These are phyloP conservation scores for Aristolochia californica DNA, from an alignment of 164 flowering plant species.

Conservation along the genomic window DNA sequence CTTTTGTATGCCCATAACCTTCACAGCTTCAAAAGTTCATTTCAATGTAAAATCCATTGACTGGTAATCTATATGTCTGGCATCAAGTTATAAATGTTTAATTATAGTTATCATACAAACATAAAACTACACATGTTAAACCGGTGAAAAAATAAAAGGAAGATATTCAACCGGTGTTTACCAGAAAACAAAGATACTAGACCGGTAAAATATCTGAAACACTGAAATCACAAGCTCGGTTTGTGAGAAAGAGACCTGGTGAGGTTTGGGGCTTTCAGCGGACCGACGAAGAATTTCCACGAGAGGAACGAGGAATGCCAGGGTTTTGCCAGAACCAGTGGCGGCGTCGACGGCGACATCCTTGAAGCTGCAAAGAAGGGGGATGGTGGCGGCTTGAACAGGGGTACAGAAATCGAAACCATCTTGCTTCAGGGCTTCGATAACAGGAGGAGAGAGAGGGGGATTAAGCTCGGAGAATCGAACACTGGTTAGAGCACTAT, in stretches of 20 bases:
- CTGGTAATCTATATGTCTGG: no score
- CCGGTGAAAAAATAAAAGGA: not conserved
- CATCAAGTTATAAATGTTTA: no score
- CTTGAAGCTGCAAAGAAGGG: conserved; percentile 66
- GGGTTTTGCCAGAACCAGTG: conserved; percentile 94
- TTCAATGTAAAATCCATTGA: no score
- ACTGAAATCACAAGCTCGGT: not conserved
- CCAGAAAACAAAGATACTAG: not conserved
- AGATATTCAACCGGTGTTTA: no score
- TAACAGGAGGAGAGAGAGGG: conserved; percentile 49
- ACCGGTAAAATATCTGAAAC: not conserved
- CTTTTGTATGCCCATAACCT: conserved; percentile 83
- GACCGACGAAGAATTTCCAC: conserved; percentile 74
- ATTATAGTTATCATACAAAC: not conserved
- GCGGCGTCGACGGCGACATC: conserved; percentile 96
- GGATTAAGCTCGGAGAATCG: conserved; percentile 81
- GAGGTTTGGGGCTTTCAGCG: conserved; percentile 46
- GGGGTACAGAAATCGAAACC: conserved; percentile 87
- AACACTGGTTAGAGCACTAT: conserved; percentile 41
- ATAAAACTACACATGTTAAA: not conserved
- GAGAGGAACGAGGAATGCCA: conserved; percentile 78
- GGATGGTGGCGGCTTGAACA: conserved; percentile 89
- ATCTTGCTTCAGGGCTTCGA: conserved; percentile 38
- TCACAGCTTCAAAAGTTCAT: conserved; percentile 1
- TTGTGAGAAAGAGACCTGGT: conserved; percentile 34